Percentiles rank a stretch among this genome's conserved stretches.
Conservation (phyloP, 768 basidiomycete species). For the Phlebiopsis gigantea region DNA sequence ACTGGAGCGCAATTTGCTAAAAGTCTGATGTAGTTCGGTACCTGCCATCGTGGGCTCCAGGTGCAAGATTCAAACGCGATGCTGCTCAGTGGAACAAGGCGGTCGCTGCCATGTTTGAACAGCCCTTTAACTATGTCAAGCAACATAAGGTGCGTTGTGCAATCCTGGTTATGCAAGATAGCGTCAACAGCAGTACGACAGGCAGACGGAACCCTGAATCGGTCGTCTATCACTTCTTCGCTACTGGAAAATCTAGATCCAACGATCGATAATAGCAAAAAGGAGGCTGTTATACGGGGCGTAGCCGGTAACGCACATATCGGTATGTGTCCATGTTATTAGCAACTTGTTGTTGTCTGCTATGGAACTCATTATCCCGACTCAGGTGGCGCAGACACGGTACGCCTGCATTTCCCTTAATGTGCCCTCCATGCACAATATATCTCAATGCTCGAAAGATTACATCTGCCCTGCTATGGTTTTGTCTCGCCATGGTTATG, state of each 20-base stretch:
- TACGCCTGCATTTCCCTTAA: neutral
- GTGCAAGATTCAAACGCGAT: constrained; percentile 16
- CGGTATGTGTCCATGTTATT: neutral
- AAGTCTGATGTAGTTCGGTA: constrained; percentile 17
- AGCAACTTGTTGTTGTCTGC: neutral
- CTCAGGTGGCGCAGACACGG: neutral
- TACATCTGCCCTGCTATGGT: neutral
- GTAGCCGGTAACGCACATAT: neutral
- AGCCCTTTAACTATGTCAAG: constrained; percentile 15
- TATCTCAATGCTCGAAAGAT: neutral
- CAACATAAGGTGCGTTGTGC: neutral
- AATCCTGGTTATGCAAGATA: too few species aligned
- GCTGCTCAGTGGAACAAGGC: neutral
- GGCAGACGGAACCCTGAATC: neutral
- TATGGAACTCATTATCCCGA: neutral
- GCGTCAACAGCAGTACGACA: too few species aligned
- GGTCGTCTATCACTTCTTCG: neutral
- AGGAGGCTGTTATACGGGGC: neutral
- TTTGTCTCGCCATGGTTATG: constrained; percentile 7
- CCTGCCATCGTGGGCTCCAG: constrained; percentile 19
- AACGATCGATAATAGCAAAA: neutral
- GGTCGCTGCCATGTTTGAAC: constrained; percentile 17
- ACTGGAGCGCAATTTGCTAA: too few species aligned
- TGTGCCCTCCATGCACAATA: neutral
- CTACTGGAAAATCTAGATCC: neutral